Evolutionary conservation across 2,329 filamentous ascomycete genomes (phyloP).

Genomic region (Chaetomiaceae sp.): DNA sequence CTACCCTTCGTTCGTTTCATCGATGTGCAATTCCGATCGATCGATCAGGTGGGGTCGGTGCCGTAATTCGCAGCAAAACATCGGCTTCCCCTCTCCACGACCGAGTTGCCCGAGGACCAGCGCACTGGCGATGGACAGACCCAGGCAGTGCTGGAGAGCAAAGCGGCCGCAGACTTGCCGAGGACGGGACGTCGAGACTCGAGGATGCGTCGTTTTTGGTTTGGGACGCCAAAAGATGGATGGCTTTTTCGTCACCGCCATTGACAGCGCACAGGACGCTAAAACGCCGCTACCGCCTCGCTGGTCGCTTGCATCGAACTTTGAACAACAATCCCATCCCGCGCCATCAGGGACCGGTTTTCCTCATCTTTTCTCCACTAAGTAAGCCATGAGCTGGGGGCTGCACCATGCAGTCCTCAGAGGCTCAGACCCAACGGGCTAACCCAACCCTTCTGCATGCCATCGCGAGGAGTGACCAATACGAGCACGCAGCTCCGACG

Average conservation of each 20-base stretch:
- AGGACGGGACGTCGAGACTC: neutral
- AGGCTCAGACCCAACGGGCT: neutral
- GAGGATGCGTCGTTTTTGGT: too few relatives aligned
- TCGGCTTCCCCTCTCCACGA: too few relatives aligned
- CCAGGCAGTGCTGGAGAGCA: too few relatives aligned
- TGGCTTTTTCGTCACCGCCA: neutral
- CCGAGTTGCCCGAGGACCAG: too few relatives aligned
- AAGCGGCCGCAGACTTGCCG: neutral
- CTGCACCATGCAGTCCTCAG: too few relatives aligned
- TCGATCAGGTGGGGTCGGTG: constrained; percentile 2
- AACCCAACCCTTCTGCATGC: neutral
- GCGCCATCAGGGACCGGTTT: too few relatives aligned
- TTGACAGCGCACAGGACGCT: neutral
- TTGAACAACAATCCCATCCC: too few relatives aligned
- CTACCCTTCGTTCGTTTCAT: neutral
- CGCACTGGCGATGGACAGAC: too few relatives aligned
- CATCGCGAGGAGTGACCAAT: neutral
- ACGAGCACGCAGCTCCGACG: neutral
- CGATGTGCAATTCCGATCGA: constrained; percentile 1
- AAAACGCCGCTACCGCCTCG: too few relatives aligned
- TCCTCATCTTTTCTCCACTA: too few relatives aligned
- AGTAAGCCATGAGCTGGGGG: too few relatives aligned
- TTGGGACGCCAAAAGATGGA: too few relatives aligned
- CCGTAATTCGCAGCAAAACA: neutral
- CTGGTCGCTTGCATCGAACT: neutral